These are phyloP conservation scores for Penstemon davidsonii DNA, from an alignment of 257 asterid genomes.

Conservation along the genomic window DNA sequence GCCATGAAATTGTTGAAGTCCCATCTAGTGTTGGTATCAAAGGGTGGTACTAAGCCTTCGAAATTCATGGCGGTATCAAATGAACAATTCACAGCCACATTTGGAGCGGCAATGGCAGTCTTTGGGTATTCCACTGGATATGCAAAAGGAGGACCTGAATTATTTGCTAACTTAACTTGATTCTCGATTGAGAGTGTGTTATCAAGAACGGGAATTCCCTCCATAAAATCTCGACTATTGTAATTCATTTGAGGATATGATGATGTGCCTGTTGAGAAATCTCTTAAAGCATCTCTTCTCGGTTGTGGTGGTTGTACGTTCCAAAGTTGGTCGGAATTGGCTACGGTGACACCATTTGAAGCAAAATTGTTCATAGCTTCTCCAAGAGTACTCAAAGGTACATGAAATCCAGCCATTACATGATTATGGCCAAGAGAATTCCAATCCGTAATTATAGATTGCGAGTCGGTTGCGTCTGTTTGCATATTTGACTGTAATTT, in stretches of 20 bases:
- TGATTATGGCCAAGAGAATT: conserved; percentile 33
- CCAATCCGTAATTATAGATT: conserved; percentile 32
- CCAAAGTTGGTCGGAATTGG: conserved; percentile 31
- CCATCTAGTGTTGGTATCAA: conserved; percentile 36
- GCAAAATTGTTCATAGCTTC: conserved; percentile 38
- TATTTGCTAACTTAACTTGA: conserved; percentile 27
- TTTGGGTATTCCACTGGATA: conserved; percentile 35
- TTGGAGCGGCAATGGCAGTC: conserved; percentile 28
- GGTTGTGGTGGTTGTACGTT: conserved; percentile 9
- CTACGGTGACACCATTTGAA: conserved; percentile 5
- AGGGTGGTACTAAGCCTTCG: conserved; percentile 30
- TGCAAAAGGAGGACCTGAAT: conserved; percentile 27
- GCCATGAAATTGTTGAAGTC: conserved; percentile 30
- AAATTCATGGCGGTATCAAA: conserved; percentile 23
- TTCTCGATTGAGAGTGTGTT: conserved; percentile 33
- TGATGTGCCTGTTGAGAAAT: conserved; percentile 30
- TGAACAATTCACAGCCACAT: conserved; percentile 26
- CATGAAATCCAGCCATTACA: conserved; percentile 36
- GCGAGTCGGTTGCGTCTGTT: conserved; percentile 34
- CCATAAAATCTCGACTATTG: conserved; percentile 32
- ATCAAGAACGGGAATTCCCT: conserved; percentile 37
- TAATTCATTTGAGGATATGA: conserved; percentile 27
- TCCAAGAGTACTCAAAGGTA: conserved; percentile 33
- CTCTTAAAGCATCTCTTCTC: conserved; percentile 27
- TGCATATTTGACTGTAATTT: conserved; percentile 22